Base-by-base conservation (phyloP, 1,284 basidiomycete genomes). In the Porphyrellus sp. region DNA sequence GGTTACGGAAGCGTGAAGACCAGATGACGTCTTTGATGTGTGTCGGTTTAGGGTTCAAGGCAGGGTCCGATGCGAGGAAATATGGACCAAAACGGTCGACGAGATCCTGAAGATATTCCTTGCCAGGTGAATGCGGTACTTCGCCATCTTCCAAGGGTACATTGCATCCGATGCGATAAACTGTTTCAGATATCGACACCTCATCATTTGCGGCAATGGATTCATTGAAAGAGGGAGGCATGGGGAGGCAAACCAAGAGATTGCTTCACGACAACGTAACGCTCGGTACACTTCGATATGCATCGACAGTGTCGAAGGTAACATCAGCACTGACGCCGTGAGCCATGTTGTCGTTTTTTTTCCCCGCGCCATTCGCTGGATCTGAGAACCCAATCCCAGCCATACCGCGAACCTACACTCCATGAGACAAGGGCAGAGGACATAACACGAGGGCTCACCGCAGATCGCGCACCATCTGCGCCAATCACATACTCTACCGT, bases 391-490 rank as follows among this genome's bases (percentile, higher is more conserved):
- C 44, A 30, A 60, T 50, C 1, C 55, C 50, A 8, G 57, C 41
- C 33, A 39, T 30, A 1, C 15, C 40, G 5, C 58, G 57, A 5
- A 59, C 41, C 59, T 61, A 39, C 7, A 11, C 1, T 1, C 30
- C 7, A 9, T 51, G 25, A 59, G 37, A 20, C 11, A 2, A 24
- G 8, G 18, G 12, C 37, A 53, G 28, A 6, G 1, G 16, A 44
- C 13, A 7, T 3, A 7, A 33, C 7, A 44, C 8, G 23, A 1
- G 11, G 8, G 53, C 78, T 55, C 58, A 80, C 80, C 31, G 63
- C 62, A 4, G 80, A 83, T 47, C 63, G 71, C 8, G 75, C 67
- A 16, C 82, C 81, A 60, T 83, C 80, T 16, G 80, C 79, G 24
- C 77, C 80, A 33, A 83, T 60, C 12, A 81, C 73, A 59, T 78